Base-by-base conservation (phyloP, 1,284 basidiomycete genomes). In the Sutorius eximius region DNA sequence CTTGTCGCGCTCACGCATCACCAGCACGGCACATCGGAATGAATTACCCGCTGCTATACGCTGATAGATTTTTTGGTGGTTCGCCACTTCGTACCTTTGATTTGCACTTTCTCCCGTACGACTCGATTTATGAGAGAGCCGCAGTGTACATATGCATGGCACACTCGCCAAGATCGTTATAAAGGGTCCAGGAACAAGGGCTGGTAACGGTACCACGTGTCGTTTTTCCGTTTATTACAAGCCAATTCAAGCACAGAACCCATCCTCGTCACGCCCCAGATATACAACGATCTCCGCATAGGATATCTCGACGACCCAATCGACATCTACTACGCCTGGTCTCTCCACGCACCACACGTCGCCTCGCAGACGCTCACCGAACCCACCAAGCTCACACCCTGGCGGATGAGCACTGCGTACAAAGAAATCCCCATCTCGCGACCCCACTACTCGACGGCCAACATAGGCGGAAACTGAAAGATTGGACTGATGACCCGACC, bases 281-380 rank as follows among this genome's bases (percentile, higher is more conserved):
- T 92, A 56, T 79, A 82, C n/a, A 91, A 92, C 65, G 89, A 91
- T 62, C 76, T 92, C 43, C 80, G 89, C 24, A 91, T 88, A n/a
- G 87, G 89, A 60, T 71, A 73, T 4, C 81, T 75, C 62, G 66
- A 75, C 2, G 81, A 74, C 61, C 64, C 74, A 1, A 41, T 79
- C 55, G 86, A 90, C 56, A 78, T 86, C 40, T 82, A 71, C 58
- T 84, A 79, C 59, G 68, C 75, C 8, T 86, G 84, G 83, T 67
- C 46, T 60, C 69, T 61, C 47, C 65, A 55, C 13, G 50, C 46
- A 36, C 44, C 57, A 3, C 51, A 33, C 40, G 36, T 56, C 66
- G 59, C 64, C 36, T 48, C 66, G 38, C 51, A 57, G 3, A 51
- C 38, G 47, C 38, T 62, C 50, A 79, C 79, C 2, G 73, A 72